phyloP scores from a whole-genome alignment of 352 stramenopile genomes.

The Hyaloperonospora arabidopsidis region DNA sequence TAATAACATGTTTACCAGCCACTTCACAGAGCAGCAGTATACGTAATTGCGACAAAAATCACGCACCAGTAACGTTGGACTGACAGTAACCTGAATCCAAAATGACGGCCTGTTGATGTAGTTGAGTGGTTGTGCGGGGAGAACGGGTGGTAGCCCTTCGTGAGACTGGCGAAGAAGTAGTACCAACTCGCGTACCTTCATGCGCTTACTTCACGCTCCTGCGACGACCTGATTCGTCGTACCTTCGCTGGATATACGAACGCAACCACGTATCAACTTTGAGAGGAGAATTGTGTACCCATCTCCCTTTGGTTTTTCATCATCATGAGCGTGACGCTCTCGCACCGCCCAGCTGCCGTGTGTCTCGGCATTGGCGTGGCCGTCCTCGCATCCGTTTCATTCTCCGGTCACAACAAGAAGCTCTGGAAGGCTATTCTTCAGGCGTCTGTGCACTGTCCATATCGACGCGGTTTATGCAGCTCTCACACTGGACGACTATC shows the following conservation, averaged over 20 bases:
- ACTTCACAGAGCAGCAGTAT: too few species aligned
- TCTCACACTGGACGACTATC: slow-evolving; percentile 7
- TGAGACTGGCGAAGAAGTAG: background rate
- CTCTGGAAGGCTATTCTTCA: slow-evolving; percentile 47
- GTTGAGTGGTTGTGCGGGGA: background rate
- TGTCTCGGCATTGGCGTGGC: slow-evolving; percentile 67
- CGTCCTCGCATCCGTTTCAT: slow-evolving; percentile 56
- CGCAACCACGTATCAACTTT: slow-evolving; percentile 1
- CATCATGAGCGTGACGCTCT: slow-evolving; percentile 26
- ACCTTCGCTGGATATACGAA: background rate
- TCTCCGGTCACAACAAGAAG: slow-evolving; percentile 40
- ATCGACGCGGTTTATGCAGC: slow-evolving; percentile 19
- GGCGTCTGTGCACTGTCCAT: slow-evolving; percentile 17
- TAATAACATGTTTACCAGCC: too few species aligned
- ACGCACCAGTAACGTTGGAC: slow-evolving; percentile 73
- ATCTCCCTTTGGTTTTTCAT: background rate
- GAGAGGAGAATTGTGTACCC: background rate
- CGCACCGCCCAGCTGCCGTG: slow-evolving; percentile 36
- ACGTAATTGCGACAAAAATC: background rate
- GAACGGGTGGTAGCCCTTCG: slow-evolving; percentile 27
- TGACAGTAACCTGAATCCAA: slow-evolving; percentile 90
- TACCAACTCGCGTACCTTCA: slow-evolving; percentile 4
- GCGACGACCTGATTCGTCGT: slow-evolving; percentile 6
- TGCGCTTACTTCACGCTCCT: slow-evolving; percentile 5
- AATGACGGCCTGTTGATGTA: slow-evolving; percentile 23